phyloP scores from a whole-genome alignment of 345 rosid species.

The Theobroma cacao region DNA sequence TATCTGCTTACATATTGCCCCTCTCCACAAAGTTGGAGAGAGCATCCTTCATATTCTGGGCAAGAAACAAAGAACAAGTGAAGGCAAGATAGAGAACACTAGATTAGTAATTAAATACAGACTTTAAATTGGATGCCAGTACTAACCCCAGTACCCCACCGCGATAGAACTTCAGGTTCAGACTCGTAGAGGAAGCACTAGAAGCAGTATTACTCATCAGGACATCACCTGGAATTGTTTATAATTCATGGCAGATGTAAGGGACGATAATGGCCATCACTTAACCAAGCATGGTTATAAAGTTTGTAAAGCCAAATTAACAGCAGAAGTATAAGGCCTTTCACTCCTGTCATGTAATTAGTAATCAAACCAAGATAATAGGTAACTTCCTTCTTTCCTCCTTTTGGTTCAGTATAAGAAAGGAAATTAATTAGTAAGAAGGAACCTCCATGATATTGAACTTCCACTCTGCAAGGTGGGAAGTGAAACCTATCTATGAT shows the following conservation, averaged over 20 bases:
- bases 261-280: neutral
- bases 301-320: neutral
- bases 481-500: neutral
- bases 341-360: neutral
- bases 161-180: neutral
- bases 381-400: neutral
- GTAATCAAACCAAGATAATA: neutral
- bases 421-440: neutral
- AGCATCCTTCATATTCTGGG: conserved; percentile 7
- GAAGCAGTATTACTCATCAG: conserved; percentile 8
- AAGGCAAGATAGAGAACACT: conserved; percentile 3
- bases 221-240: conserved; percentile 3
- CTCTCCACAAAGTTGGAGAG: neutral
- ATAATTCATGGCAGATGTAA: conserved; percentile 3
- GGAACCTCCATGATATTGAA: neutral
- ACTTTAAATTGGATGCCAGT: neutral
- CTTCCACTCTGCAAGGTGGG: neutral
- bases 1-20: neutral
- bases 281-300: neutral
- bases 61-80: conserved; percentile 11
- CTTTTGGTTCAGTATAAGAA: neutral
- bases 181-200: neutral
- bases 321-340: neutral
- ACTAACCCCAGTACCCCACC: conserved; percentile 2
- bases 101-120: neutral